Percentiles rank a stretch among this genome's conserved stretches.
These are phyloP conservation scores for Hypsizygus marmoreus DNA, from an alignment of 768 basidiomycete species.

Conservation along the genomic window DNA sequence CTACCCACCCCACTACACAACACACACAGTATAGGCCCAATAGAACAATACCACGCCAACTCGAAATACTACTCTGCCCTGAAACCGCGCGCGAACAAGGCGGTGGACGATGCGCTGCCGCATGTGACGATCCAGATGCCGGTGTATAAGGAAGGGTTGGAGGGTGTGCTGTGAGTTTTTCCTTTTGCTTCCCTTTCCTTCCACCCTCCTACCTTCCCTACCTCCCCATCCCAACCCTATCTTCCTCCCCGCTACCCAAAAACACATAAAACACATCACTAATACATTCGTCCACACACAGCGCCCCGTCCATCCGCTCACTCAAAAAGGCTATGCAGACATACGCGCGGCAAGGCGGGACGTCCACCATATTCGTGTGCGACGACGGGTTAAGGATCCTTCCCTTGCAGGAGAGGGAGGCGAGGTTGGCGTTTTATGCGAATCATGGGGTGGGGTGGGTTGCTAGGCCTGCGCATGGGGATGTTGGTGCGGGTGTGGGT, in stretches of 20 bases:
- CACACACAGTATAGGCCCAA: constrained; percentile 63
- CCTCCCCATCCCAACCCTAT: not conserved
- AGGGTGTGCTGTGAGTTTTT: constrained; percentile 59
- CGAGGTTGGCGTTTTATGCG: constrained; percentile 17
- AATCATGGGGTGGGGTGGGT: constrained; percentile 18
- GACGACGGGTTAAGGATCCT: constrained; percentile 71
- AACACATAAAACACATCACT: no score
- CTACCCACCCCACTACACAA: not conserved
- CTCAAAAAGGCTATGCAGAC: constrained; percentile 86
- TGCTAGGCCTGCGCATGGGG: constrained; percentile 17
- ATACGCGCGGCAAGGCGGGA: constrained; percentile 83
- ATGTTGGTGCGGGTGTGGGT: not conserved
- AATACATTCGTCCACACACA: constrained; percentile 27
- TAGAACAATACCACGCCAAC: constrained; percentile 77
- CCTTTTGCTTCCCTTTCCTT: not conserved
- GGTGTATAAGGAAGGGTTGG: constrained; percentile 81
- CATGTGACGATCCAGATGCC: constrained; percentile 84
- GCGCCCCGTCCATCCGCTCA: constrained; percentile 69
- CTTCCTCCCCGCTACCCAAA: no score
- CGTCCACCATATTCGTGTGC: constrained; percentile 73
- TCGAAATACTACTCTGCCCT: constrained; percentile 79
- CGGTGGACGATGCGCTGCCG: constrained; percentile 58
- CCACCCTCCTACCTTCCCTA: not conserved
- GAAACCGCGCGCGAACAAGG: constrained; percentile 50
- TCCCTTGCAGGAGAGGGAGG: constrained; percentile 2